These are phyloP conservation scores for Ogataea trehalophila DNA, from an alignment of 805 yeast genomes.

Conservation along the genomic window DNA sequence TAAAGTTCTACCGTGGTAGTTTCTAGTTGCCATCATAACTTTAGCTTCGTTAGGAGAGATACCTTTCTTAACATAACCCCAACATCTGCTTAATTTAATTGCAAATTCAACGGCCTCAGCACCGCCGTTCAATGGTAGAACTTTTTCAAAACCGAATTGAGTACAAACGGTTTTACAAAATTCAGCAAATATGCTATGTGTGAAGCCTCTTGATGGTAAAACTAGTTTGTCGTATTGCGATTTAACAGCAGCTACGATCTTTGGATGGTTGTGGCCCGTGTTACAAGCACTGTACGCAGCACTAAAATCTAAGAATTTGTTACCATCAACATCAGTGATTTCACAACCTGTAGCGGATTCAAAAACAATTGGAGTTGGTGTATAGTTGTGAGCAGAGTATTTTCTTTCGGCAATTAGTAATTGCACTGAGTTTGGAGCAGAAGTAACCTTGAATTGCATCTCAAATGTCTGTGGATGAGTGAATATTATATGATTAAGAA, in stretches of 20 bases:
- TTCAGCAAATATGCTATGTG: constrained; percentile 21
- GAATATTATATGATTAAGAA: background rate
- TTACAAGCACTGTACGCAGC: constrained; percentile 27
- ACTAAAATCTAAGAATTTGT: constrained; percentile 23
- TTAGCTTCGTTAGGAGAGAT: constrained; percentile 23
- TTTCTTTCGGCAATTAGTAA: constrained; percentile 14
- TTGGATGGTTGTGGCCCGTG: constrained; percentile 28
- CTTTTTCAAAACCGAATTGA: constrained; percentile 24
- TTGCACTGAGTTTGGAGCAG: constrained; percentile 17
- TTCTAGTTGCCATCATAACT: constrained; percentile 31
- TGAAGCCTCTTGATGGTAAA: constrained; percentile 26
- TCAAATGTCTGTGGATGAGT: constrained; percentile 9
- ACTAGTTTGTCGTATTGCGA: constrained; percentile 29
- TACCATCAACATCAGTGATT: constrained; percentile 24
- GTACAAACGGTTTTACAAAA: constrained; percentile 26
- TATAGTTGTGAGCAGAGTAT: constrained; percentile 26
- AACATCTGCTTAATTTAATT: constrained; percentile 32
- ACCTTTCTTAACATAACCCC: constrained; percentile 28
- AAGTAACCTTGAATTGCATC: constrained; percentile 17
- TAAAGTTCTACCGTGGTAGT: constrained; percentile 37
- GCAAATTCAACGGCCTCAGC: constrained; percentile 36
- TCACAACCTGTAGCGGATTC: constrained; percentile 19
- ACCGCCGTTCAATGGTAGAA: constrained; percentile 30
- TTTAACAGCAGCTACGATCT: constrained; percentile 26
- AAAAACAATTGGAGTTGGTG: constrained; percentile 26